Evolutionary conservation across 805 yeast species (phyloP), one percentile per base, ranked within the genome.

Genomic region (Candida takata): DNA sequence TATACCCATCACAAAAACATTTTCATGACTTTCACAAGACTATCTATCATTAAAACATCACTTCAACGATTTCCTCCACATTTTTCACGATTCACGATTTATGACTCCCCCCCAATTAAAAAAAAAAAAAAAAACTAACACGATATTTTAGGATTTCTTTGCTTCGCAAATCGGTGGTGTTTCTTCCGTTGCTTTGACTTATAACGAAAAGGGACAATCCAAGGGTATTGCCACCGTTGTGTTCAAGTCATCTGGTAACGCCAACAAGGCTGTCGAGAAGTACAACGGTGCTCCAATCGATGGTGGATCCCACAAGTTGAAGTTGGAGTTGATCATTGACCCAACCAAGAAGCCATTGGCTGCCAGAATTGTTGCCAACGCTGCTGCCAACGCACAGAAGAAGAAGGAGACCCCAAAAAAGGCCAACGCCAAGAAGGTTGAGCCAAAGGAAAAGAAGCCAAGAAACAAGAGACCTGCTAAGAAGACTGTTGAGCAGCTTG

Each of bases 271-370:
- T 33, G 84, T 84, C 52, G 75, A 77, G 54, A 79, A 79, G 54
- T 90, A 81, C 68, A 84, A 90, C 61, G 90, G 92, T 55, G 90
- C 95, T 30, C 88, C 95, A 54, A 84, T 92, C 52, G 98, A 92
- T 57, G 79, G 79, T 37, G 97, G 97, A 42, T 72, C 78, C 42
- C 61, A 74, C 47, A 81, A 70, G 59, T 74, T 92, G 70, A 82
- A 73, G 61, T 64, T 77, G 36, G 96, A 87, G 62, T 68, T 92
- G 54, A 74, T 90, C 48, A 70, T 86, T 53, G 96, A 88, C 58
- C 95, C 97, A 48, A 67, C 78, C 48, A 74, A 73, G 61, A 79
- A 71, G 62, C 80, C 87, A 49, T 72, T 86, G 51, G 69, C 85
- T 35, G 68, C 83, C 13, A 79, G 95, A 70, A 80, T 86, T 44